Conservation (phyloP, 164 flowering plant species). For the Dillenia turbinata region DNA sequence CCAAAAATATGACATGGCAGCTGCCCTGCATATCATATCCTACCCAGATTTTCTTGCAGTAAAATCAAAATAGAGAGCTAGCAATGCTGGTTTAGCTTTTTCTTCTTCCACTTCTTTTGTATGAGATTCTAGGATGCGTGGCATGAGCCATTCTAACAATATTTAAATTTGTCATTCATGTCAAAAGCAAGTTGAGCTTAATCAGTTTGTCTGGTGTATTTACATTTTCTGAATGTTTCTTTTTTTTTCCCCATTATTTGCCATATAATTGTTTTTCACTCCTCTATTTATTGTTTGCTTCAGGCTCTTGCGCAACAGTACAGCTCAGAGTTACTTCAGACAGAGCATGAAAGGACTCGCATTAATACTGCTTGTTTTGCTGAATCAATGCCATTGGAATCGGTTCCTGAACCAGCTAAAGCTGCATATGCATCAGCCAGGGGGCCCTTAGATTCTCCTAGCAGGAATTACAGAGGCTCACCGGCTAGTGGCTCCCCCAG, state of each 20-base stretch:
- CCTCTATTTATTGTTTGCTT: background rate
- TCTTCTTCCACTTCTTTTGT: too few relatives aligned
- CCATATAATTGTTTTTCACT: background rate
- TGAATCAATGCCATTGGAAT: conserved; percentile 64
- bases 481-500: conserved; percentile 55
- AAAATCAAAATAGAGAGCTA: too few relatives aligned
- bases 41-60: too few relatives aligned
- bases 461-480: conserved; percentile 42
- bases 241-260: background rate
- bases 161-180: too few relatives aligned
- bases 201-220: too few relatives aligned
- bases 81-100: too few relatives aligned
- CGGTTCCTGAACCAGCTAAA: conserved; percentile 70
- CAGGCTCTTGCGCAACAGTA: conserved; percentile 96
- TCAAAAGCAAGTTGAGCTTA: too few relatives aligned
- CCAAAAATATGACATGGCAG: too few relatives aligned
- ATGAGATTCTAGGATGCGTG: too few relatives aligned
- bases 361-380: conserved; percentile 88
- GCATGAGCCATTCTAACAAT: too few relatives aligned
- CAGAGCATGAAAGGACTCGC: conserved; percentile 88
- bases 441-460: conserved; percentile 64
- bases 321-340: conserved; percentile 78
- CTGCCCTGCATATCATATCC: too few relatives aligned
- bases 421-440: conserved; percentile 60
- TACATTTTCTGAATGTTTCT: background rate